These are phyloP conservation scores for Balakata baccata DNA, from an alignment of 345 rosid species.

Conservation along the genomic window DNA sequence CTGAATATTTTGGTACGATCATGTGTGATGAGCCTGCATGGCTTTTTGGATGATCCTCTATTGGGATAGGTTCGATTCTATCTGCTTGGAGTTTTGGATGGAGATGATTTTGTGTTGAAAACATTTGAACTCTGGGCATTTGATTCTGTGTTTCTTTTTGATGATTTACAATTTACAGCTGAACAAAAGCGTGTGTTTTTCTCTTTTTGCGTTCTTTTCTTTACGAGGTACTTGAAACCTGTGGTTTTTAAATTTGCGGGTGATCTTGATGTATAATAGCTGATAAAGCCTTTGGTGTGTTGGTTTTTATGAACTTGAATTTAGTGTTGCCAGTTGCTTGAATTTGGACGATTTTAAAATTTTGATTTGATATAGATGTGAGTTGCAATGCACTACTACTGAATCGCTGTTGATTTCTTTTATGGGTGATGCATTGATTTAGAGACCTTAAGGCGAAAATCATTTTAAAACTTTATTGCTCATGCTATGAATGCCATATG, in stretches of 20 bases:
- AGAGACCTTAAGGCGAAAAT: conserved; percentile 5
- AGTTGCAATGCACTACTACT: conserved; percentile 2
- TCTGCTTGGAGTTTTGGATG: not conserved
- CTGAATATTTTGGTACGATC: conserved; percentile 13
- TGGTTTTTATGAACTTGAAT: conserved; percentile 1
- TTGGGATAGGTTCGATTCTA: conserved; percentile 6
- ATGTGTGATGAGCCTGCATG: conserved; percentile 7
- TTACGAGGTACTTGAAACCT: not conserved
- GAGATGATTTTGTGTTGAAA: not conserved
- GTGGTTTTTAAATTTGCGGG: not conserved
- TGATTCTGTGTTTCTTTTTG: not conserved
- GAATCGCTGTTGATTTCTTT: conserved; percentile 1
- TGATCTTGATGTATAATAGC: not conserved
- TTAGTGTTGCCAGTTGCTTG: not conserved
- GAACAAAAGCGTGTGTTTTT: not conserved
- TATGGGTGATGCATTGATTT: conserved; percentile 1
- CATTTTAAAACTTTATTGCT: not conserved
- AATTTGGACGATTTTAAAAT: not conserved
- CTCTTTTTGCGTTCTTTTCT: not conserved
- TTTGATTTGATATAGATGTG: not conserved
- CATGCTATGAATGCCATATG: not conserved
- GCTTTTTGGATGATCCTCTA: conserved; percentile 1
- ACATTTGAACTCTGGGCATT: not conserved
- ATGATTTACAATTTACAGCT: not conserved
- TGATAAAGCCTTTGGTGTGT: not conserved